Conservation (phyloP, 768 basidiomycete species). For the Pisolithus microcarpus region DNA sequence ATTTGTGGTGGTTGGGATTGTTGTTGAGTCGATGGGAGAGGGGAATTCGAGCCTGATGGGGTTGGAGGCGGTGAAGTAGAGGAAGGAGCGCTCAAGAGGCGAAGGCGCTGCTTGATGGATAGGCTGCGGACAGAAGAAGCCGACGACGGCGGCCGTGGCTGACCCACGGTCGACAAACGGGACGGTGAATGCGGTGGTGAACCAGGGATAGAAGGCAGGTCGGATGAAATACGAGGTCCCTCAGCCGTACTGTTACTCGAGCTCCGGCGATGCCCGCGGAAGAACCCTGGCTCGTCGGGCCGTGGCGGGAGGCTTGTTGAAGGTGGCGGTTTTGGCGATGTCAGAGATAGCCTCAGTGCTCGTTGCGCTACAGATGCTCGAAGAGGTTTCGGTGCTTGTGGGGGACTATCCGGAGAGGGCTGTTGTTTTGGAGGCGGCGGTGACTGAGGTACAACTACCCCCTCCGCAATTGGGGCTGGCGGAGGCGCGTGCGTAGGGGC, state of each 20-base stretch:
- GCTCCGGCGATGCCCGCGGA: slow-evolving; percentile 23
- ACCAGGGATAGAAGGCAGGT: slow-evolving; percentile 38
- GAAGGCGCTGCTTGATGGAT: slow-evolving; percentile 57
- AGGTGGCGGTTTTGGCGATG: slow-evolving; percentile 60
- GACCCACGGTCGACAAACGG: slow-evolving; percentile 25
- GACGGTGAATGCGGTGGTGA: slow-evolving; percentile 36
- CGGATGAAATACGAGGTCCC: slow-evolving; percentile 6
- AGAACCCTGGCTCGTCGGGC: slow-evolving; percentile 45
- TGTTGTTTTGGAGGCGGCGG: neutral
- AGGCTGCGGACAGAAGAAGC: slow-evolving; percentile 20
- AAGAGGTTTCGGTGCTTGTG: slow-evolving; percentile 30
- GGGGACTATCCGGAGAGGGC: slow-evolving; percentile 1
- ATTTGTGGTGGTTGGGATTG: neutral
- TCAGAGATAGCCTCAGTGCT: slow-evolving; percentile 49
- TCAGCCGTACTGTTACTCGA: slow-evolving; percentile 31
- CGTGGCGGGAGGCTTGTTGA: slow-evolving; percentile 54
- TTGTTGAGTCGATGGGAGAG: no score
- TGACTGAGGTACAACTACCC: slow-evolving; percentile 2
- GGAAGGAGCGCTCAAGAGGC: slow-evolving; percentile 33
- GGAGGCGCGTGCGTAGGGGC: slow-evolving; percentile 65
- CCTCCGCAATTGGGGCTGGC: slow-evolving; percentile 45
- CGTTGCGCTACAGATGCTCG: slow-evolving; percentile 55
- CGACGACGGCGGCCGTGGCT: slow-evolving; percentile 18
- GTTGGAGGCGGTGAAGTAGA: slow-evolving; percentile 21
- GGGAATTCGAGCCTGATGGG: neutral